Percentiles rank a stretch among this genome's conserved stretches.
phyloP scores from a whole-genome alignment of 1,284 basidiomycete genomes.

The Ustilago shanxiensis region DNA sequence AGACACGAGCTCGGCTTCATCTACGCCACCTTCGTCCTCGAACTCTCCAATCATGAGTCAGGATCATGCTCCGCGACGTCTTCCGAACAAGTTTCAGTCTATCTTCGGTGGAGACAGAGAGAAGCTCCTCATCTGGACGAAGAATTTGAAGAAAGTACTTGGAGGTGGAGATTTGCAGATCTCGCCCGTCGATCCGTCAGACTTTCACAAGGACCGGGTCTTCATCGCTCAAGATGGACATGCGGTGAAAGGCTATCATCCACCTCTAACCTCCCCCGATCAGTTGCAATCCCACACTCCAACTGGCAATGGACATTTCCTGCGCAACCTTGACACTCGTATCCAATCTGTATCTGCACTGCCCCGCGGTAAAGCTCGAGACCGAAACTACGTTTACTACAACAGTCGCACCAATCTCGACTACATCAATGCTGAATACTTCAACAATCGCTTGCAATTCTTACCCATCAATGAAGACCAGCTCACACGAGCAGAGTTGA shows the following conservation, averaged over 20 bases:
- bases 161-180: conserved; percentile 5
- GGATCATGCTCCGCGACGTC: too few relatives aligned
- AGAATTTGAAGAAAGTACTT: background rate
- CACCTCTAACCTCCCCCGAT: background rate
- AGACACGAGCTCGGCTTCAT: too few relatives aligned
- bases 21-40: too few relatives aligned
- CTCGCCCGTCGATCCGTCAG: background rate
- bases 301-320: background rate
- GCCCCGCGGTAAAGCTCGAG: background rate
- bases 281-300: background rate
- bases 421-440: conserved; percentile 10
- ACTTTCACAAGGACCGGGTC: background rate
- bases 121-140: background rate
- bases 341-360: background rate
- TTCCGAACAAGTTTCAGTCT: background rate
- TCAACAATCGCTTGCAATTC: background rate
- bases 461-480: conserved; percentile 5
- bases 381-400: conserved; percentile 14
- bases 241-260: conserved; percentile 4
- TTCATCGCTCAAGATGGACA: conserved; percentile 10
- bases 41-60: too few relatives aligned
- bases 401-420: conserved; percentile 17
- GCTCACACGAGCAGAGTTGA: background rate
- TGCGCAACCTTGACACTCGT: background rate
- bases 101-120: background rate